A percentile compares a stretch with the other conserved stretches of the same genome.
Conservation (phyloP, 23 red algal species). For the Gracilaria vermiculophylla region DNA sequence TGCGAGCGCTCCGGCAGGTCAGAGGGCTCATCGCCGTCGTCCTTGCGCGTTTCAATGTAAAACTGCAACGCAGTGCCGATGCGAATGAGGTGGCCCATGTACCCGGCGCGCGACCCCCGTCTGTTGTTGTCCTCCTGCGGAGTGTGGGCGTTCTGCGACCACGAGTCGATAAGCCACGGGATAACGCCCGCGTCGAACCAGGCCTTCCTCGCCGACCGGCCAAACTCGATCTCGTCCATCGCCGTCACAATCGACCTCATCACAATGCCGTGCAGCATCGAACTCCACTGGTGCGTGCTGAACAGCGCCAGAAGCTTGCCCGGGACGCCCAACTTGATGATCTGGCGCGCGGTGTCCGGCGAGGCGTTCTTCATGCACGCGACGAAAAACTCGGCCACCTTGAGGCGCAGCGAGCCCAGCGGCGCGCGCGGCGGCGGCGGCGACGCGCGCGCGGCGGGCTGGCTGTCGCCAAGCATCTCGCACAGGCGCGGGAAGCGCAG, state of each 20-base stretch:
- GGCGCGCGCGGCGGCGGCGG: background rate
- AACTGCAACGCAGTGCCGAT: slow-evolving; percentile 45
- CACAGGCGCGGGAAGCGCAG: slow-evolving; percentile 45
- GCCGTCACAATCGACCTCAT: slow-evolving; percentile 38
- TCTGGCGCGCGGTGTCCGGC: slow-evolving; percentile 38
- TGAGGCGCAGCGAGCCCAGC: slow-evolving; percentile 71
- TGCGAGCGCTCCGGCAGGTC: slow-evolving; percentile 29
- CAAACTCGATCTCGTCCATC: background rate
- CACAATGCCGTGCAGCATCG: slow-evolving; percentile 73
- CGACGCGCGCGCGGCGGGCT: too few species aligned
- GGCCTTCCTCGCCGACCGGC: slow-evolving; percentile 1
- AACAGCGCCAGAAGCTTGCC: slow-evolving; percentile 60
- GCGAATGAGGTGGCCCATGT: slow-evolving; percentile 80
- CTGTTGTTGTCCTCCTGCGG: slow-evolving; percentile 7
- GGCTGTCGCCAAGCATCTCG: slow-evolving; percentile 47
- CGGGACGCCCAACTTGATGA: slow-evolving; percentile 45
- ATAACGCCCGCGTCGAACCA: slow-evolving; percentile 72
- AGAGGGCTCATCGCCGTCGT: background rate
- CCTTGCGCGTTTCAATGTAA: slow-evolving; percentile 29
- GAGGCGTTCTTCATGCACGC: slow-evolving; percentile 62
- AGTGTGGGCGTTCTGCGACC: slow-evolving; percentile 18
- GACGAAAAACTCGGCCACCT: slow-evolving; percentile 76
- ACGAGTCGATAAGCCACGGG: slow-evolving; percentile 56
- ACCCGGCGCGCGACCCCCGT: slow-evolving; percentile 41
- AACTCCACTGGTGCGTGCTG: slow-evolving; percentile 73